Evolutionary conservation across 108 stramenopile genomes (phyloP), one percentile per base, ranked within the genome.

Genomic region (Nannochloropsis oceanica): DNA sequence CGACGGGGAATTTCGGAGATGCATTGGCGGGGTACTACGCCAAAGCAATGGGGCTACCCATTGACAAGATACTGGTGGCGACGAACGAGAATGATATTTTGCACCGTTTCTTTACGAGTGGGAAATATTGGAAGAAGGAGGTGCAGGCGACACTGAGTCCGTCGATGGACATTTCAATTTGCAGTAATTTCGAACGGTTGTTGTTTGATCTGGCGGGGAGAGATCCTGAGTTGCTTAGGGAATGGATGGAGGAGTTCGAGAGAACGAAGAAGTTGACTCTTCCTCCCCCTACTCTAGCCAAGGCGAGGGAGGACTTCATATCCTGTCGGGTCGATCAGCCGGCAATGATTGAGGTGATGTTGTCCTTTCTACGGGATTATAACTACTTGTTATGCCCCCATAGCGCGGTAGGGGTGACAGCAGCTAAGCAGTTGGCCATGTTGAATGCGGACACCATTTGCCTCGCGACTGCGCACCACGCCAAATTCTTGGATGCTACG

Each of bases 1-100:
- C 97, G 12, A 98, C 97, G 11, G 97, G 97, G 79, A 97, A 97
- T 92, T 98, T 98, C 92, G 97, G 97, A n/a, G 95, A 98, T 87
- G 92, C 96, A 84, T 84, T 97, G 44, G 97, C 97, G 12, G 97
- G 96, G 26, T 98, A 94, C 87, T 97, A 97, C 89, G 92, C 97
- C 83, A 97, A 96, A 87, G 88, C 93, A 90, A 98, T 98, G 96
- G 97, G 97, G 84, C 91, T 97, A 27, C 95, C 96, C 25, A 93
- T 97, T 59, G 95, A 94, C 5, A 92, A 93, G 80, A 91, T 98
- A 82, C 91, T 96, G 81, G 95, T 97, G 26, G 95, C 96, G 2
- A 98, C 97, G 27, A 98, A 98, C 87, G 96, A 96, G 88, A 98
- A 98, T 89, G 96, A 98, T 83, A 96, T 98, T 86, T 93, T 98